Evolutionary conservation across 441 rosid species (phyloP), one percentile per base, ranked within the genome.

Genomic region (Arabidopsis lyrata): DNA sequence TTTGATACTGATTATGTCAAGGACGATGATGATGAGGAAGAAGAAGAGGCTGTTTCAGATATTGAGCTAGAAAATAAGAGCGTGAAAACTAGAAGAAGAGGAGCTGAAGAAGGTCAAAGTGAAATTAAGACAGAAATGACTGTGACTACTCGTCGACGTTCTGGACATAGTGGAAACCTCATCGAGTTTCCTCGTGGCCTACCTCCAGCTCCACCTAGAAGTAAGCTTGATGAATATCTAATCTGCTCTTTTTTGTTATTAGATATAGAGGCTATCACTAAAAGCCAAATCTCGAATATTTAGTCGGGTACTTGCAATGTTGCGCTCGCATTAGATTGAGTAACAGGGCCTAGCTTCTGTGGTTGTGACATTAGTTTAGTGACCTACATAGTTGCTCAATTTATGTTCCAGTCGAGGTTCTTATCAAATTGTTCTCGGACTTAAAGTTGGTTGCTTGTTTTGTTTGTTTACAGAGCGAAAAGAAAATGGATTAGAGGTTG

Each of bases 151-250:
- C 97, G 99, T 53, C 92, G 89, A 78, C 84, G 95, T 59, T 62
- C 85, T 60, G 86, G 87, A 68, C 61, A 70, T 58, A 65, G 72
- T 5, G 66, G 95, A 62, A 86, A 77, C 69, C 59, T 69, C 11
- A 87, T 92, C 29, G 99, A 90, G 83, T 95, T 90, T 86, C 99
- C 97, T 22, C 66, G 88, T 83, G 99, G 99, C 58, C 79, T 95
- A 52, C 99, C 96, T 54, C 97, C 90, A 0, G 93, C 96, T 27
- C 93, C 98, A 41, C 82, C 98, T 29, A 86, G 90, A 87, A 95
- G 99, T 95, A 63, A 87, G 96, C 74, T 57, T 55, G 5, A 12
- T 55, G 16, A 52, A 61, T 45, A 63, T 54, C 16, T 36, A 29
- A 49, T 12, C 13, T 49, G 31, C 55, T 49, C 59, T 34, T 63